These are phyloP conservation scores for Ceratocystis cubensis DNA, from an alignment of 2,329 filamentous ascomycete genomes.

Conservation along the genomic window DNA sequence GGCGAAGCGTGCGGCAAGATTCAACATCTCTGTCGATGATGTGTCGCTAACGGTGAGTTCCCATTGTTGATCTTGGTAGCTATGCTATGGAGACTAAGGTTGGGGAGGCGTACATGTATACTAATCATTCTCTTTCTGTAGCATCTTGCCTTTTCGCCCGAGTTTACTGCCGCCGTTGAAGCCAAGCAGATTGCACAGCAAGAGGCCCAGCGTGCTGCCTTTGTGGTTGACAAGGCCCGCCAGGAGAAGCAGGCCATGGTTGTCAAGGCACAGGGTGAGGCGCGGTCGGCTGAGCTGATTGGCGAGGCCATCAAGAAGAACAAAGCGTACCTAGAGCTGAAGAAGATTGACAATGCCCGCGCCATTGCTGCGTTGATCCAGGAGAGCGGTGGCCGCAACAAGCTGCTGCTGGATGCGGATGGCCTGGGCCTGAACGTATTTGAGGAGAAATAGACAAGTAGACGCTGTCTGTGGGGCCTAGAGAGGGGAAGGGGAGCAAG, in stretches of 20 bases:
- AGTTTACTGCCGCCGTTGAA: constrained; percentile 61
- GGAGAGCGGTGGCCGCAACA: constrained; percentile 77
- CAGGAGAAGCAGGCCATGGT: constrained; percentile 99
- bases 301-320: constrained; percentile 99
- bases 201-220: constrained; percentile 92
- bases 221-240: constrained; percentile 95
- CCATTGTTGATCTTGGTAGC: background rate
- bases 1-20: constrained; percentile 76
- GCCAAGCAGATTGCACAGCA: constrained; percentile 70
- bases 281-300: constrained; percentile 91
- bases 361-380: constrained; percentile 80
- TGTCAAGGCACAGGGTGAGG: constrained; percentile 97
- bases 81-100: too few species aligned
- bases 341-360: constrained; percentile 94
- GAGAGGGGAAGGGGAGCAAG: background rate
- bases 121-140: constrained; percentile 25
- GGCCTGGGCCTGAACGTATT: constrained; percentile 85
- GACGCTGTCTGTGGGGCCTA: background rate
- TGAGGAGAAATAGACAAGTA: constrained; percentile 28
- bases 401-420: constrained; percentile 82
- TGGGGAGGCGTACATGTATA: background rate
- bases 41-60: constrained; percentile 77
- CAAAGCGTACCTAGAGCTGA: constrained; percentile 88
- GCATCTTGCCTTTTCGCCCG: constrained; percentile 61
- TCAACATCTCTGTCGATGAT: constrained; percentile 96